A percentile compares a stretch with the other conserved stretches of the same genome.
phyloP scores from a whole-genome alignment of 2,329 filamentous ascomycete species.

The Cordyceps pruinosa region DNA sequence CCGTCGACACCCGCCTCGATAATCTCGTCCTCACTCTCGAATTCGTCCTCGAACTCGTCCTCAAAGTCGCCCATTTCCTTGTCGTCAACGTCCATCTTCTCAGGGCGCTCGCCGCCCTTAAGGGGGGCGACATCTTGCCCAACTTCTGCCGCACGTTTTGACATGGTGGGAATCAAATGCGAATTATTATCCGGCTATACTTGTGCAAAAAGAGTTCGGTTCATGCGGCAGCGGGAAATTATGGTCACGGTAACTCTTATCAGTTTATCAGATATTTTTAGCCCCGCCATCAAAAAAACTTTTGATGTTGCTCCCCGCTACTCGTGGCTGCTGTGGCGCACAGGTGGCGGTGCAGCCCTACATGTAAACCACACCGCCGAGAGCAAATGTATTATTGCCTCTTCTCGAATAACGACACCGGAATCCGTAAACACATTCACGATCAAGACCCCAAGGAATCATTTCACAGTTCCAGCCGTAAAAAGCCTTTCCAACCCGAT shows the following conservation, averaged over 20 bases:
- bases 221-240: background rate
- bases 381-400: no score
- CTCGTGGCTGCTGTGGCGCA: background rate
- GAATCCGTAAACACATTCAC: background rate
- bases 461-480: no score
- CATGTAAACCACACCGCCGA: no score
- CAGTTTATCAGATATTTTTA: constrained; percentile 8
- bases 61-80: constrained; percentile 76
- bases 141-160: constrained; percentile 51
- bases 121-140: constrained; percentile 42
- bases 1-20: constrained; percentile 92
- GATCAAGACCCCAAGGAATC: background rate
- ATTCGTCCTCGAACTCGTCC: constrained; percentile 90
- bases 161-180: constrained; percentile 36
- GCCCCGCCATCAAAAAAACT: constrained; percentile 11
- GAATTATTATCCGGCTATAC: background rate
- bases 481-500: background rate
- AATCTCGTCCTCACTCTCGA: constrained; percentile 84
- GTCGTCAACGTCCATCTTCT: constrained; percentile 60
- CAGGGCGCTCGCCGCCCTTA: constrained; percentile 55
- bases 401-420: no score
- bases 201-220: background rate
- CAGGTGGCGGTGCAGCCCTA: background rate
- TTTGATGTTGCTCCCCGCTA: constrained; percentile 2
- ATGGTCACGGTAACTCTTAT: constrained; percentile 6